Base-by-base conservation (phyloP, 192 early-diverging fungal genomes). In the Podila clonocystis region DNA sequence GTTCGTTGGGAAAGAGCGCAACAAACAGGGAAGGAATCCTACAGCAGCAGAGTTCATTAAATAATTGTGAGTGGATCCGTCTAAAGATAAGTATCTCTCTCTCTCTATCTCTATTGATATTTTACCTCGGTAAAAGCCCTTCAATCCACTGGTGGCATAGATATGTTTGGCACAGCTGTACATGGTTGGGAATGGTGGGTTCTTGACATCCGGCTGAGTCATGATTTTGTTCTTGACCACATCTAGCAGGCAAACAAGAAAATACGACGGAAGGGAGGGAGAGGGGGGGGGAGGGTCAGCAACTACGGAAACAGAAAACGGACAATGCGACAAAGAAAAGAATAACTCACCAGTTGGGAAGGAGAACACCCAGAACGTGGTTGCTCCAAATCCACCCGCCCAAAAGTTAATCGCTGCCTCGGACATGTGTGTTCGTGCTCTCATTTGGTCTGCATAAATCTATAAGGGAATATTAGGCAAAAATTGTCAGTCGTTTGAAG, bases 1-100 rank as follows among this genome's bases (percentile, higher is more conserved):
- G 70, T 99, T 99, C 0, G 96, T 97, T 3, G 97, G 97, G 83
- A 99, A 99, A 4, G 94, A 91, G 33, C 97, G 89, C 34, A 99
- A 87, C 60, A 99, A 93, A 15, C 93, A 95, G 15, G 96, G 96
- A 15, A 93, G 62, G 76, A 97, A 97, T 28, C 97, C 88, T 87
- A 67, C 13, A 50, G 17, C 13, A 20, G 59, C 26, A 33, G 22
- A 60, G 29, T 45, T 17, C 41, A 45, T 12, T 15, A 45, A 45
- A 45, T 8, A 45, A 36, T 36, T 9, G 41, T 45, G 2, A 45
- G 41, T 45, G 41, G 41, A 41, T 15, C 12, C 3, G 3, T 36
- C 34, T 36, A 36, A 7, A 36, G 34, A 36, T 36, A 36, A 36
- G 34, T 9, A 36, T 36, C 34, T 36, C 34, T 36, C 34, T 4